Conservation (phyloP, 1,284 basidiomycete species). For the Leccinum solheimii region DNA sequence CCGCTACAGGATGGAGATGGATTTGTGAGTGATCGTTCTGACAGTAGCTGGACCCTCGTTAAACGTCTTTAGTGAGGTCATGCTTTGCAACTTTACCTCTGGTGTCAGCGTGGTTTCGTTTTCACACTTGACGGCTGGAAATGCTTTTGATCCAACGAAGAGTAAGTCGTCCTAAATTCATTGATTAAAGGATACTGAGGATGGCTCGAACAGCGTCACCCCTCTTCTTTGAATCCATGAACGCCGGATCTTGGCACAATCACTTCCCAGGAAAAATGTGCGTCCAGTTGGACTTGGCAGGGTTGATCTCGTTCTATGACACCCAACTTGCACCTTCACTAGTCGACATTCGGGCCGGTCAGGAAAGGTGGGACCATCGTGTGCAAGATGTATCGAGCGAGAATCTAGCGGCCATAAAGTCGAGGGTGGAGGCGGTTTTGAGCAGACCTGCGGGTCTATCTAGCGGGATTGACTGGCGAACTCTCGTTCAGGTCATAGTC, state of each 20-base stretch:
- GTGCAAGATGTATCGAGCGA: slow-evolving; percentile 31
- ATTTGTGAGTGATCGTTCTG: slow-evolving; percentile 40
- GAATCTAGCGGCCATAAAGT: slow-evolving; percentile 21
- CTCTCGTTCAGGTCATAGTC: slow-evolving; percentile 40
- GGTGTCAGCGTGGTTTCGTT: slow-evolving; percentile 43
- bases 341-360: slow-evolving; percentile 24
- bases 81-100: slow-evolving; percentile 49
- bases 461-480: slow-evolving; percentile 47
- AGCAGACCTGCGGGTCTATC: slow-evolving; percentile 8
- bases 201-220: background rate
- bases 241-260: slow-evolving; percentile 38
- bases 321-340: slow-evolving; percentile 33
- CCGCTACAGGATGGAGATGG: slow-evolving; percentile 45
- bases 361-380: slow-evolving; percentile 33
- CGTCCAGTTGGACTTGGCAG: slow-evolving; percentile 34
- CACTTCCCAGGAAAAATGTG: slow-evolving; percentile 39
- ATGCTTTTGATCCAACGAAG: background rate
- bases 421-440: slow-evolving; percentile 28
- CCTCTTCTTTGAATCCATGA: slow-evolving; percentile 15
- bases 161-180: background rate
- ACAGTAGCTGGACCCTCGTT: background rate
- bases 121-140: slow-evolving; percentile 17
- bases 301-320: slow-evolving; percentile 40
- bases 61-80: slow-evolving; percentile 44
- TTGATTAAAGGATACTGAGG: background rate